Evolutionary conservation across 805 yeast species (phyloP).

Genomic region (Komagataella phaffii): DNA sequence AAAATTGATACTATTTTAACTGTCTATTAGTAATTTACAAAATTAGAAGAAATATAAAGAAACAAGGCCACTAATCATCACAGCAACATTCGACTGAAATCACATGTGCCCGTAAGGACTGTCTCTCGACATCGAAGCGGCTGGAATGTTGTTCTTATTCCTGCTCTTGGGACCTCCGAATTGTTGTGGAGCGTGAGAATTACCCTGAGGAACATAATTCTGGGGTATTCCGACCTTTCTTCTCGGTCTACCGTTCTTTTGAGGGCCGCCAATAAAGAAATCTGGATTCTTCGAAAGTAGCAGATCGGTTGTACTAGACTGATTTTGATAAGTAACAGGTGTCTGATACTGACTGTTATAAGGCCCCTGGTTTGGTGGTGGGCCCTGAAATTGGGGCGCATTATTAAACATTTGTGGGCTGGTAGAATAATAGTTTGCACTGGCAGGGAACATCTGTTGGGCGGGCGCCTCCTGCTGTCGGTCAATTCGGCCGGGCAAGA

Average conservation of each 20-base stretch:
- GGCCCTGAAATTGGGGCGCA: slow-evolving; percentile 4
- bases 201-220: not conserved
- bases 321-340: not conserved
- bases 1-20: not conserved
- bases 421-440: not conserved
- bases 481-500: slow-evolving; percentile 8
- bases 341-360: not conserved
- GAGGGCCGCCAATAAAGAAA: slow-evolving; percentile 17
- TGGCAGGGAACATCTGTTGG: slow-evolving; percentile 1
- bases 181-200: not conserved
- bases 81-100: not conserved
- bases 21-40: not conserved
- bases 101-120: slow-evolving; percentile 25
- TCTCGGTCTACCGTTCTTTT: not conserved
- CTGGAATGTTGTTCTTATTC: slow-evolving; percentile 19
- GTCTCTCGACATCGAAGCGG: slow-evolving; percentile 25
- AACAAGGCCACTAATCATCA: not conserved
- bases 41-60: not conserved
- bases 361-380: slow-evolving; percentile 3
- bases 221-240: not conserved
- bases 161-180: slow-evolving; percentile 4
- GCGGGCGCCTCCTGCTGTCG: not conserved
- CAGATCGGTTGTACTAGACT: slow-evolving; percentile 22
- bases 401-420: not conserved
- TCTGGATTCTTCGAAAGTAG: slow-evolving; percentile 36